A percentile compares a stretch with the other conserved stretches of the same genome.
Conservation (phyloP, 176 grass and related monocot species). For the Carex scoparia region DNA sequence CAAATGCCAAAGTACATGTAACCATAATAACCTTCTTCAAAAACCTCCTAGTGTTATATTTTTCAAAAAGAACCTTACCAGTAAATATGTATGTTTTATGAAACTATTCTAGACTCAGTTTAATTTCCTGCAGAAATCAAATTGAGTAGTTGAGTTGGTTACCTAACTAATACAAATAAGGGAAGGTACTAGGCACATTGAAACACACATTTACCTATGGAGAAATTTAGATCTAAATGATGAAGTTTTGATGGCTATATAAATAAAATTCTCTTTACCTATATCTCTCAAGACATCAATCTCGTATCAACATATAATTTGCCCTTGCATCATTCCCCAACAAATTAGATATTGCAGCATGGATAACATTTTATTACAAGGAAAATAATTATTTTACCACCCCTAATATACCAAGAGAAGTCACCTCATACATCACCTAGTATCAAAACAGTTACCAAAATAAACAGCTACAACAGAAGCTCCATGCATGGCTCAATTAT, state of each 20-base stretch:
- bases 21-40: neutral
- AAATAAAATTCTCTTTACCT: neutral
- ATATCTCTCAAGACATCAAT: neutral
- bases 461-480: neutral
- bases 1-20: neutral
- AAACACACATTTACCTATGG: neutral
- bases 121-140: no score
- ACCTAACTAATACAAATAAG: neutral
- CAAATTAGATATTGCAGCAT: neutral
- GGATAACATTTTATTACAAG: slow-evolving; percentile 8
- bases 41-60: neutral
- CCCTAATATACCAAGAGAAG: neutral
- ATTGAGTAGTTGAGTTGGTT: neutral
- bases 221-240: no score
- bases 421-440: neutral
- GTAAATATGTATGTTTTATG: neutral
- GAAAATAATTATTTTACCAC: slow-evolving; percentile 4
- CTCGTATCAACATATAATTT: neutral
- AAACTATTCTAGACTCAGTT: no score
- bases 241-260: no score
- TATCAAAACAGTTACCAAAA: neutral
- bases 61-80: neutral
- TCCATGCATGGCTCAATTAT: neutral
- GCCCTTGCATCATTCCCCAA: neutral
- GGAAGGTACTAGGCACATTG: neutral